Evolutionary conservation across 2,329 filamentous ascomycete genomes (phyloP).

Genomic region (Geoglossum cookeanum): DNA sequence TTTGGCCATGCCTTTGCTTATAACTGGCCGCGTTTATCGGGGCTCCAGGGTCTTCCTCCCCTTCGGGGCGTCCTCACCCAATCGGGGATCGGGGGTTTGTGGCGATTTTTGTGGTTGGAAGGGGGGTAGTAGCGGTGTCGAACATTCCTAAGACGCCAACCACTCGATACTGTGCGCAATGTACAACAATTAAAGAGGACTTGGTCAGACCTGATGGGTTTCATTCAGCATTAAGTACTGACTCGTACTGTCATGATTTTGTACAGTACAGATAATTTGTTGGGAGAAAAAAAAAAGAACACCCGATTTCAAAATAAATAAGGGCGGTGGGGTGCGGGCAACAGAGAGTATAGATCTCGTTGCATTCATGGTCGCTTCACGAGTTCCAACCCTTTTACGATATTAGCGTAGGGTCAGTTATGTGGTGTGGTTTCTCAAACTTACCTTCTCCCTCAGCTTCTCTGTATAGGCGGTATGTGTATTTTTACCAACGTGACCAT

Average conservation of each 20-base stretch:
- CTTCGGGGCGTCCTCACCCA: not conserved
- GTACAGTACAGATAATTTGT: constrained; percentile 1
- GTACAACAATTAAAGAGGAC: not conserved
- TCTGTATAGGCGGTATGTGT: constrained; percentile 38
- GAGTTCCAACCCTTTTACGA: not conserved
- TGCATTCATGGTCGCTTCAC: not conserved
- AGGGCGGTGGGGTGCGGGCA: not conserved
- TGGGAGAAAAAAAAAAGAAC: too few species aligned
- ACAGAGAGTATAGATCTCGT: not conserved
- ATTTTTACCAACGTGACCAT: constrained; percentile 44
- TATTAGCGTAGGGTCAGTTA: not conserved
- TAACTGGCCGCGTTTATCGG: not conserved
- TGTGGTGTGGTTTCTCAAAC: not conserved
- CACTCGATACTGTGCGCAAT: not conserved
- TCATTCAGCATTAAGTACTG: constrained; percentile 1
- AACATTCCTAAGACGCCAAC: not conserved
- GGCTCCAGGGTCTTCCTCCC: too few species aligned
- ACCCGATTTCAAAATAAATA: not conserved
- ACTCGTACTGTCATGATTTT: not conserved
- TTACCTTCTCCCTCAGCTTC: constrained; percentile 26
- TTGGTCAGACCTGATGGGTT: not conserved
- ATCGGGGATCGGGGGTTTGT: too few species aligned
- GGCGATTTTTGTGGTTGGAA: not conserved
- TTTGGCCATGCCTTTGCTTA: not conserved
- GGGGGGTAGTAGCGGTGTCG: not conserved